Base-by-base conservation (phyloP, 1,284 basidiomycete genomes). In the Salmacisia buchloeana region DNA sequence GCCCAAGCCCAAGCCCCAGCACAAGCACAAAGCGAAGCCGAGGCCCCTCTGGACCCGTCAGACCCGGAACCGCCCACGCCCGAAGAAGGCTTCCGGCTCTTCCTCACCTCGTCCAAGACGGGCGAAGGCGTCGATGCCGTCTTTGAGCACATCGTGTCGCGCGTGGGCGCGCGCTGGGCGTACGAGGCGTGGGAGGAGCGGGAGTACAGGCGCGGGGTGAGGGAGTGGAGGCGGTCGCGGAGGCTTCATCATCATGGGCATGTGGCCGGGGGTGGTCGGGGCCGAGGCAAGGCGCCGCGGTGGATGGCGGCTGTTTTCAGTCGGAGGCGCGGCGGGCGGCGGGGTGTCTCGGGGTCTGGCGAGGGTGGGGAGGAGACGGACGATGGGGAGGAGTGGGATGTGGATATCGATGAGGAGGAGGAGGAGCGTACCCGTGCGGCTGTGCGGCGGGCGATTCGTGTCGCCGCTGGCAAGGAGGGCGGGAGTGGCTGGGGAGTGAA, bases 81-180 rank as follows among this genome's bases (percentile, higher is more conserved):
- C 7, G 69, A 73, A 63, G 58, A 71, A 31, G 74, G 74, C 23
- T 76, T 76, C 43, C 65, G 68, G 4, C 70, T 76, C 21, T 73
- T 76, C 70, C 69, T 69, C 57, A 75, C 74, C 1, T 72, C 70
- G 2, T 66, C 70, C 18, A 65, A 66, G 35, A 70, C 67, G 3
- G 70, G 73, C 9, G 59, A 62, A 46, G 69, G 70, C 57, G 63
- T 76, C 23, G 63, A 67, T 2, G 49, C 63, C 13, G 60, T 76
- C 57, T 76, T 76, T 34, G n/a, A 63, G 18, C 73, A 73, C 62
- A 69, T 76, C 39, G 65, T 71, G 2, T 21, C 54, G 2, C 65
- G 74, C 15, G 65, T 71, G 15, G 60, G 52, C 12, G 39, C 65
- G 1, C 3, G 21, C 0, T 64, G 69, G 39, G 59, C 61, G 12